A percentile compares a stretch with the other conserved stretches of the same genome.
Conservation (phyloP, 768 basidiomycete species). For the Lactifluus hygrophoroides region DNA sequence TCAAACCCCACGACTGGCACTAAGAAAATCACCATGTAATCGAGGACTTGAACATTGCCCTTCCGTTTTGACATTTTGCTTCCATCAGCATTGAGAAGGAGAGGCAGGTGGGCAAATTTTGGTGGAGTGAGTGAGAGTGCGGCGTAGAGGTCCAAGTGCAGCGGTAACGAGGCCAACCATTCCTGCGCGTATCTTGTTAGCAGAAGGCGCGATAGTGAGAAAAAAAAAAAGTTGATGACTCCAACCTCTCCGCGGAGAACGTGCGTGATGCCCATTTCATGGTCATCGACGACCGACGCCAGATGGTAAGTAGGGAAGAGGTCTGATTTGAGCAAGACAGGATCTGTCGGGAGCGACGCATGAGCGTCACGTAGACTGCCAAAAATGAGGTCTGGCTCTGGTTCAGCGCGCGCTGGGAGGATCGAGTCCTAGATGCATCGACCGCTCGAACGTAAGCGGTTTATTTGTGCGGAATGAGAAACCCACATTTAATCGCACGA, state of each 20-base stretch:
- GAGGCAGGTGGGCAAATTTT: conserved; percentile 83
- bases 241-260: conserved; percentile 87
- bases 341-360: conserved; percentile 77
- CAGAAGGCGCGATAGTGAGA: neutral
- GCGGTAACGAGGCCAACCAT: conserved; percentile 90
- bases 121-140: conserved; percentile 65
- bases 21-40: conserved; percentile 61
- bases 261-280: conserved; percentile 93
- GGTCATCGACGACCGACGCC: conserved; percentile 92
- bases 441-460: conserved; percentile 3
- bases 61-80: conserved; percentile 93
- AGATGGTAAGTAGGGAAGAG: conserved; percentile 94
- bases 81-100: conserved; percentile 84
- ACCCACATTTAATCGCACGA: conserved; percentile 83
- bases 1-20: neutral
- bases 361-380: conserved; percentile 66
- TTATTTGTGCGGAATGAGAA: neutral
- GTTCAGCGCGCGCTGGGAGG: conserved; percentile 41
- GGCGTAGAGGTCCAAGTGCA: conserved; percentile 86
- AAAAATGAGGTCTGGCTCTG: conserved; percentile 62
- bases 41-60: conserved; percentile 78
- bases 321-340: conserved; percentile 87
- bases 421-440: conserved; percentile 42
- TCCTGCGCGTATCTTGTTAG: conserved; percentile 44
- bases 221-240: neutral